Conservation (phyloP, 352 stramenopile genomes). For the Thalassiosira hispida region DNA sequence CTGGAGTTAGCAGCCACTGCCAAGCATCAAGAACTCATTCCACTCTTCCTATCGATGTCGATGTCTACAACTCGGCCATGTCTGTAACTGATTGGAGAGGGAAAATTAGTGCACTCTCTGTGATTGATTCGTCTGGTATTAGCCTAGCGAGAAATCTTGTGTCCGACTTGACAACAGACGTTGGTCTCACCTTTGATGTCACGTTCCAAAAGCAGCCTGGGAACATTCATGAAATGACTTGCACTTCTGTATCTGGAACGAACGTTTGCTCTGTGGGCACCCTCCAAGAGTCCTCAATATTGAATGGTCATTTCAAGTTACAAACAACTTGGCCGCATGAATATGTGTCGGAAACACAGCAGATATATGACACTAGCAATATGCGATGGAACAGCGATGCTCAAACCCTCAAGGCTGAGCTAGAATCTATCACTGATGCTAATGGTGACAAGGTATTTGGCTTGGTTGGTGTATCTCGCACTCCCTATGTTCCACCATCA, state of each 20-base stretch:
- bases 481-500: constrained; percentile 86
- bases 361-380: constrained; percentile 76
- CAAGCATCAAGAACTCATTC: constrained; percentile 45
- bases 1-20: constrained; percentile 70
- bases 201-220: constrained; percentile 77
- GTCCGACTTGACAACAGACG: constrained; percentile 45
- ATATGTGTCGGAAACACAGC: constrained; percentile 67
- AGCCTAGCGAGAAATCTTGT: constrained; percentile 55
- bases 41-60: constrained; percentile 82
- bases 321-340: constrained; percentile 81
- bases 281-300: constrained; percentile 73
- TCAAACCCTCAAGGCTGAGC: constrained; percentile 80
- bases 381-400: constrained; percentile 86
- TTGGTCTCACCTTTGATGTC: constrained; percentile 76
- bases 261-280: constrained; percentile 69
- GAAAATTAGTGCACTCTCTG: constrained; percentile 81
- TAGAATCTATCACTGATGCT: constrained; percentile 74
- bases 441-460: constrained; percentile 88
- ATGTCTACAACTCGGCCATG: constrained; percentile 59
- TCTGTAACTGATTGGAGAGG: constrained; percentile 68
- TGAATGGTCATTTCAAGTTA: constrained; percentile 80
- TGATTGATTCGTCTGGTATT: constrained; percentile 74
- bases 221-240: constrained; percentile 73
- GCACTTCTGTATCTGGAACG: constrained; percentile 50
- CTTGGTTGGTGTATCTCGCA: constrained; percentile 86